Percentiles rank a stretch among this genome's conserved stretches.
Conservation (phyloP, 2,329 filamentous ascomycete species). For the Dichotomopilus funicola region DNA sequence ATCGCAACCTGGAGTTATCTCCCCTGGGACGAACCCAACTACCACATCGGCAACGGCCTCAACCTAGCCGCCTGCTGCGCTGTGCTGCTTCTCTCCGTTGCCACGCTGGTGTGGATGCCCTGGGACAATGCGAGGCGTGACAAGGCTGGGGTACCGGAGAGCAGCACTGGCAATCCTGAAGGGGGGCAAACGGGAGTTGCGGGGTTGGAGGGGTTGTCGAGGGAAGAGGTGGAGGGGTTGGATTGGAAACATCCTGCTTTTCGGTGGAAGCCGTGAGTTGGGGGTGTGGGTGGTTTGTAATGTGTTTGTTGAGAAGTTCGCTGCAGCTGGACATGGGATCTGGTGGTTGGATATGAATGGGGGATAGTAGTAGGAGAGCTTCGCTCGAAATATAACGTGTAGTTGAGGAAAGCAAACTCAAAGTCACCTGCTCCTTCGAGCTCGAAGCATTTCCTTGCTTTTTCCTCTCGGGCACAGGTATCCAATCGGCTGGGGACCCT, state of each 20-base stretch:
- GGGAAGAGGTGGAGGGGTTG: slow-evolving; percentile 50
- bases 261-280: slow-evolving; percentile 42
- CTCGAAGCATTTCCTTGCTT: too few relatives aligned
- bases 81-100: slow-evolving; percentile 45
- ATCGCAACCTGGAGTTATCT: slow-evolving; percentile 58
- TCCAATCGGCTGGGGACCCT: too few relatives aligned
- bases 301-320: not conserved
- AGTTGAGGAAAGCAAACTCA: too few relatives aligned
- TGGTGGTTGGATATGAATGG: too few relatives aligned
- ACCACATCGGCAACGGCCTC: slow-evolving; percentile 62
- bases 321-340: too few relatives aligned
- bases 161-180: slow-evolving; percentile 32
- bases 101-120: slow-evolving; percentile 54
- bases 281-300: too few relatives aligned
- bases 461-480: too few relatives aligned
- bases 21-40: slow-evolving; percentile 56
- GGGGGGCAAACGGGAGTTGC: too few relatives aligned
- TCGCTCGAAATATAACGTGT: too few relatives aligned
- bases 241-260: slow-evolving; percentile 65
- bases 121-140: slow-evolving; percentile 54
- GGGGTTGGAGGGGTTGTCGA: slow-evolving; percentile 45
- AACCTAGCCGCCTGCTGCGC: slow-evolving; percentile 58
- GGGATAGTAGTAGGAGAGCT: too few relatives aligned
- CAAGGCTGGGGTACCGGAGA: slow-evolving; percentile 44
- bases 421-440: too few relatives aligned